Conservation (phyloP, 768 basidiomycete species). For the Tricholoma matsutake region DNA sequence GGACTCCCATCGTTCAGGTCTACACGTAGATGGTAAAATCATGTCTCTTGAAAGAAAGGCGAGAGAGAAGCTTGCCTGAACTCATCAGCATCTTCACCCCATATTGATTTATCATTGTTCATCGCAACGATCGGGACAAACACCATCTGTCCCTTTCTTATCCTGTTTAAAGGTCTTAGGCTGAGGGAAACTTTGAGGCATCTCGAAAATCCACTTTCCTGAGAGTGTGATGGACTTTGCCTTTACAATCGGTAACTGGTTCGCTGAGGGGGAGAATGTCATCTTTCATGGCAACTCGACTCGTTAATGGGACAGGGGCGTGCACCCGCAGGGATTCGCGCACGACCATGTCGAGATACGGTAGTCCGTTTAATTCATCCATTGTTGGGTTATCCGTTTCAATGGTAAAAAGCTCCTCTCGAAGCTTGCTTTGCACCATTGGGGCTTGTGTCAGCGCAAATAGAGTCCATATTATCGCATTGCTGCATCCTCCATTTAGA, state of each 20-base stretch:
- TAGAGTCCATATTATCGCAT: conserved; percentile 55
- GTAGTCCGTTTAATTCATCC: conserved; percentile 63
- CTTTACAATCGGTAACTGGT: conserved; percentile 44
- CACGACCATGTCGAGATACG: conserved; percentile 67
- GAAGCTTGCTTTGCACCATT: conserved; percentile 50
- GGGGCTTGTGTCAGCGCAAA: conserved; percentile 49
- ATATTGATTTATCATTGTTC: conserved; percentile 50
- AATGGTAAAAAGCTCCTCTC: conserved; percentile 52
- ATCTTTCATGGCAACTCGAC: conserved; percentile 47
- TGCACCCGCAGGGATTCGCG: conserved; percentile 59
- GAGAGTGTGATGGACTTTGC: conserved; percentile 36
- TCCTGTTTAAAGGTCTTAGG: conserved; percentile 20
- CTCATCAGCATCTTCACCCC: conserved; percentile 60
- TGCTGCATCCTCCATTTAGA: conserved; percentile 21
- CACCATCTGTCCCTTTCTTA: conserved; percentile 42
- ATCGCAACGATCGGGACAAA: conserved; percentile 49
- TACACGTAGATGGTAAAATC: conserved; percentile 32
- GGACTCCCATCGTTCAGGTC: conserved; percentile 65
- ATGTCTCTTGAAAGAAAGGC: conserved; percentile 1
- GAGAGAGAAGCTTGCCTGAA: conserved; percentile 50
- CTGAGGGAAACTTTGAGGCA: not conserved
- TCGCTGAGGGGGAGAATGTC: conserved; percentile 48
- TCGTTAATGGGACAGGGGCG: conserved; percentile 43
- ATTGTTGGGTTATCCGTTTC: conserved; percentile 58
- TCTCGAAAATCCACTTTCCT: conserved; percentile 25